Evolutionary conservation across 2,329 filamentous ascomycete genomes (phyloP).

Genomic region (Xylariaceae sp.): DNA sequence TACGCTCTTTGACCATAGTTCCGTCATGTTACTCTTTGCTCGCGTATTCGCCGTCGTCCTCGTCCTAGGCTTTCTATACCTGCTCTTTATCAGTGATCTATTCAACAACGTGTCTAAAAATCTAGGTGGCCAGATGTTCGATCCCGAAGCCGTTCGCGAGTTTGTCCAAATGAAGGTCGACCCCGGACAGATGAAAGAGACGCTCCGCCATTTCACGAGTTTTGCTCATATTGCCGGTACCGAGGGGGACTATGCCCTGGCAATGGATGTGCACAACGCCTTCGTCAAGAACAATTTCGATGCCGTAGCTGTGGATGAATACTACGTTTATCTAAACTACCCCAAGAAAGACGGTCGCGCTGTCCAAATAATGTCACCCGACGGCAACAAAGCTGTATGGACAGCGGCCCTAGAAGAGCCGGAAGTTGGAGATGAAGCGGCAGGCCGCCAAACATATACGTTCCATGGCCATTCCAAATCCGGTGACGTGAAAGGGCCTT

Average conservation of each 20-base stretch:
- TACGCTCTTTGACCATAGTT: slow-evolving; percentile 39
- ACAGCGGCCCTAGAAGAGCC: slow-evolving; percentile 81
- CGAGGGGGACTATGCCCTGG: slow-evolving; percentile 82
- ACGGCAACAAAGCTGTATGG: slow-evolving; percentile 63
- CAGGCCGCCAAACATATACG: slow-evolving; percentile 65
- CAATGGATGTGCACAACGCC: slow-evolving; percentile 75
- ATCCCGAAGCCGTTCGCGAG: slow-evolving; percentile 74
- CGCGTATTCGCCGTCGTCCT: slow-evolving; percentile 71
- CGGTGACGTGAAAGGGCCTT: slow-evolving; percentile 78
- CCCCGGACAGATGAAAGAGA: slow-evolving; percentile 63
- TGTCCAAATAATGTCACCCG: slow-evolving; percentile 72
- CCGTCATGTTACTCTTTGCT: slow-evolving; percentile 60
- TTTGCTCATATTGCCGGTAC: slow-evolving; percentile 94
- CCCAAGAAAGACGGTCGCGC: slow-evolving; percentile 71
- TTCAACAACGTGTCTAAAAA: slow-evolving; percentile 64
- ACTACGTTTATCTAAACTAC: slow-evolving; percentile 89
- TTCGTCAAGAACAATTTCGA: slow-evolving; percentile 73
- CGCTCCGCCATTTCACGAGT: slow-evolving; percentile 70
- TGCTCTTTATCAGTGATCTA: slow-evolving; percentile 81
- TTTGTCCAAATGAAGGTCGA: slow-evolving; percentile 74
- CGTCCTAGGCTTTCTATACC: slow-evolving; percentile 73
- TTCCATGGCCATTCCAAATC: slow-evolving; percentile 89
- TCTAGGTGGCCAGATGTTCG: slow-evolving; percentile 68
- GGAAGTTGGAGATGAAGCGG: slow-evolving; percentile 58
- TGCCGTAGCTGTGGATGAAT: slow-evolving; percentile 70